Evolutionary conservation across 176 grass and related monocot species (phyloP).

Genomic region (Oryza glumipatula): DNA sequence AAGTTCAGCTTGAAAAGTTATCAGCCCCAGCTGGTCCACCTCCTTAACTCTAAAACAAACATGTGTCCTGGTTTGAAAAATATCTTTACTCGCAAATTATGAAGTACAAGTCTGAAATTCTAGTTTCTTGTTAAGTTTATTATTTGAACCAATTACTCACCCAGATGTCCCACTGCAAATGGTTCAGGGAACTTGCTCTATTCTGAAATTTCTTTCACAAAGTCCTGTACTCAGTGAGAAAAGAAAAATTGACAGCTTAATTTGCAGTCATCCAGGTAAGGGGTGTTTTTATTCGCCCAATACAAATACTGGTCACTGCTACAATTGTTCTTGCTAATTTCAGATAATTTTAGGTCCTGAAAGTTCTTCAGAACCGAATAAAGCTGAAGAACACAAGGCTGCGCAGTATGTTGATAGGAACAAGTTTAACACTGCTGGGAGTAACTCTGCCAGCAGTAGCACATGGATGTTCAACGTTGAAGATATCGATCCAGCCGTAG

Average conservation of each 20-base stretch:
- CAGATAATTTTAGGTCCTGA: constrained; percentile 24
- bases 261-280: constrained; percentile 53
- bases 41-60: no score
- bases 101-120: not conserved
- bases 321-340: constrained; percentile 10
- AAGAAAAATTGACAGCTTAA: constrained; percentile 30
- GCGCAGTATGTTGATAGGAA: not conserved
- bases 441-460: constrained; percentile 23
- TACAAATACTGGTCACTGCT: not conserved
- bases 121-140: not conserved
- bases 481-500: constrained; percentile 82
- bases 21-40: not conserved
- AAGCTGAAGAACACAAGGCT: constrained; percentile 31
- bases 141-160: not conserved
- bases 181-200: constrained; percentile 63
- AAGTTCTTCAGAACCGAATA: constrained; percentile 41
- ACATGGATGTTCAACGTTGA: constrained; percentile 67
- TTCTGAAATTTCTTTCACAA: constrained; percentile 76
- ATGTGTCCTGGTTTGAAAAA: no score
- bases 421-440: not conserved
- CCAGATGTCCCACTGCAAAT: constrained; percentile 5
- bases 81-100: not conserved
- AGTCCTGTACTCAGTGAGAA: constrained; percentile 42
- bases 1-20: not conserved
- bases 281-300: not conserved